Percentiles rank a stretch among this genome's conserved stretches.
Evolutionary conservation across 1,139 yeast genomes (phyloP).

Genomic region (Meyerozyma smithsonii): DNA sequence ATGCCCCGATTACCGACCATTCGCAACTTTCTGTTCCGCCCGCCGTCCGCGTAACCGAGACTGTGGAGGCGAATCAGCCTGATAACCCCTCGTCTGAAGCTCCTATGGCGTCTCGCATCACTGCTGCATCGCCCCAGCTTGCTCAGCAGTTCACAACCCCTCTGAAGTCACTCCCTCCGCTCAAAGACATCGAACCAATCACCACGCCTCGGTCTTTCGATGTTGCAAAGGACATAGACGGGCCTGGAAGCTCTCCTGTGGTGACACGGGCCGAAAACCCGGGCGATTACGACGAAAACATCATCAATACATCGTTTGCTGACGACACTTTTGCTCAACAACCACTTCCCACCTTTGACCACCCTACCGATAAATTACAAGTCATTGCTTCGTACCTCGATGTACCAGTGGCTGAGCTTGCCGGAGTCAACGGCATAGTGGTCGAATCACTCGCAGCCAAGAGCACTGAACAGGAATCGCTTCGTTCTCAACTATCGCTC

Average conservation of each 20-base stretch:
- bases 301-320: neutral
- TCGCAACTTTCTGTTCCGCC: neutral
- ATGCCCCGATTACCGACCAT: neutral
- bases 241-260: slow-evolving; percentile 17
- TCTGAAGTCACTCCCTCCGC: slow-evolving; percentile 38
- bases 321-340: slow-evolving; percentile 3
- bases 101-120: slow-evolving; percentile 6
- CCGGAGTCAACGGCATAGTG: slow-evolving; percentile 16
- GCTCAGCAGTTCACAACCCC: slow-evolving; percentile 34
- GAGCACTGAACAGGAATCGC: slow-evolving; percentile 43
- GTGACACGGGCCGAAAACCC: slow-evolving; percentile 7
- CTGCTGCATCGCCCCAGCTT: slow-evolving; percentile 3
- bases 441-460: slow-evolving; percentile 36
- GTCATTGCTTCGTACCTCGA: slow-evolving; percentile 31
- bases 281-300: slow-evolving; percentile 4
- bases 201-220: slow-evolving; percentile 39
- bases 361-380: slow-evolving; percentile 6
- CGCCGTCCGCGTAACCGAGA: neutral
- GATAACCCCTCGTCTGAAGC: neutral
- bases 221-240: slow-evolving; percentile 32
- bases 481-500: slow-evolving; percentile 48
- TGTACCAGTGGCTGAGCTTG: slow-evolving; percentile 20
- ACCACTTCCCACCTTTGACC: neutral
- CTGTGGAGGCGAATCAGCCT: neutral
- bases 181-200: slow-evolving; percentile 41